These are phyloP conservation scores for Serendipita indica DNA, from an alignment of 768 basidiomycete species.

Conservation along the genomic window DNA sequence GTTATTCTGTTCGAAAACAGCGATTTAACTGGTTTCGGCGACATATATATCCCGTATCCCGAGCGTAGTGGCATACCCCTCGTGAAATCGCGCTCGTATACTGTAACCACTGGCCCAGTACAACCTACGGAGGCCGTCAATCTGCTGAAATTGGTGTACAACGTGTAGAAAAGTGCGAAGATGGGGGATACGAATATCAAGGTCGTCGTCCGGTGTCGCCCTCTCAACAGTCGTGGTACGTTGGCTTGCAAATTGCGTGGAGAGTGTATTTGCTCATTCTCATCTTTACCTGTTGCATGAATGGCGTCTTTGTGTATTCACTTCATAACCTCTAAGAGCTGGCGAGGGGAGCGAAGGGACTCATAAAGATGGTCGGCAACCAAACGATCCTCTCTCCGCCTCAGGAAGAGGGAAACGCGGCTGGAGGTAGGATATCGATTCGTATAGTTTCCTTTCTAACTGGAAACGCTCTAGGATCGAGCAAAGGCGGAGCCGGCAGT, in stretches of 20 bases:
- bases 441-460: neutral
- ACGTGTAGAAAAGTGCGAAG: too few species aligned
- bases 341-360: conserved; percentile 79
- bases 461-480: neutral
- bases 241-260: conserved; percentile 12
- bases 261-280: neutral
- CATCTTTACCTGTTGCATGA: neutral
- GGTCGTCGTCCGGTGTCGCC: conserved; percentile 88
- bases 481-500: conserved; percentile 35
- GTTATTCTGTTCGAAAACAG: too few species aligned
- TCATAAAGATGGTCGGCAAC: conserved; percentile 91
- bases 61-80: too few species aligned
- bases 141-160: too few species aligned
- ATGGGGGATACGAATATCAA: conserved; percentile 15
- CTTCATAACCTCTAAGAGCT: conserved; percentile 55
- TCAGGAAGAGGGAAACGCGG: conserved; percentile 26
- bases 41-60: too few species aligned
- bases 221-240: conserved; percentile 86
- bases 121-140: too few species aligned
- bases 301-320: neutral
- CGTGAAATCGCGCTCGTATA: too few species aligned
- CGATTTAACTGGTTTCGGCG: too few species aligned
- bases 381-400: conserved; percentile 88
- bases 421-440: neutral
- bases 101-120: too few species aligned